Percentiles rank a stretch among this genome's conserved stretches.
These are phyloP conservation scores for Debaryomyces castellii DNA, from an alignment of 805 yeast genomes.

Conservation along the genomic window DNA sequence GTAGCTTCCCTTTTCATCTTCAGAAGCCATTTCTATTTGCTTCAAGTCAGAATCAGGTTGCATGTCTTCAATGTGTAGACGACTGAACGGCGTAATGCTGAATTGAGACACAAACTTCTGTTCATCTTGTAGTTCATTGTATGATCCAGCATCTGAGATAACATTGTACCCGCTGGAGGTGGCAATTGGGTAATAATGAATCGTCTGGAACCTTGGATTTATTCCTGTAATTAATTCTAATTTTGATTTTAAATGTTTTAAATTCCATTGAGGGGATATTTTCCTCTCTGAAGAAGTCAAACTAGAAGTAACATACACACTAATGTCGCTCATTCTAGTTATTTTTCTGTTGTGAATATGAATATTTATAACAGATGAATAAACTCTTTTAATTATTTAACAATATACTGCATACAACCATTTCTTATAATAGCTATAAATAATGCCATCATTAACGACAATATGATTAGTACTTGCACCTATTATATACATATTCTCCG, in stretches of 20 bases:
- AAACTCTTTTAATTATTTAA: neutral
- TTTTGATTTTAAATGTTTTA: constrained; percentile 50
- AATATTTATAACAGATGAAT: too few species aligned
- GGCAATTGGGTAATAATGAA: constrained; percentile 45
- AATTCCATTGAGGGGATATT: constrained; percentile 60
- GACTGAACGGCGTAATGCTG: constrained; percentile 37
- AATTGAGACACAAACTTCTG: constrained; percentile 18
- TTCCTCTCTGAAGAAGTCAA: constrained; percentile 70
- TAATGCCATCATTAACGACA: neutral
- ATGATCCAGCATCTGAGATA: constrained; percentile 15
- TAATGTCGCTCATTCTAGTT: constrained; percentile 40
- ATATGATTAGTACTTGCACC: too few species aligned
- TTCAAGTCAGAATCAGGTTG: constrained; percentile 52
- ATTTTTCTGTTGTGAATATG: too few species aligned
- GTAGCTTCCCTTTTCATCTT: constrained; percentile 31
- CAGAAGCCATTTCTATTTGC: constrained; percentile 26
- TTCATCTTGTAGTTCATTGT: constrained; percentile 14
- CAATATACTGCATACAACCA: neutral
- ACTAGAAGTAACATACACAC: constrained; percentile 59
- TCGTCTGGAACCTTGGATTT: constrained; percentile 53
- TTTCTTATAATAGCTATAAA: neutral
- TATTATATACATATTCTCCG: too few species aligned
- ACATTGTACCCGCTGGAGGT: constrained; percentile 35
- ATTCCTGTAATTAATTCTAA: constrained; percentile 77
- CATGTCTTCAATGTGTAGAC: constrained; percentile 59